A percentile compares a stretch with the other conserved stretches of the same genome.
Evolutionary conservation across 345 rosid species (phyloP).

Genomic region (Aethionema arabicum): DNA sequence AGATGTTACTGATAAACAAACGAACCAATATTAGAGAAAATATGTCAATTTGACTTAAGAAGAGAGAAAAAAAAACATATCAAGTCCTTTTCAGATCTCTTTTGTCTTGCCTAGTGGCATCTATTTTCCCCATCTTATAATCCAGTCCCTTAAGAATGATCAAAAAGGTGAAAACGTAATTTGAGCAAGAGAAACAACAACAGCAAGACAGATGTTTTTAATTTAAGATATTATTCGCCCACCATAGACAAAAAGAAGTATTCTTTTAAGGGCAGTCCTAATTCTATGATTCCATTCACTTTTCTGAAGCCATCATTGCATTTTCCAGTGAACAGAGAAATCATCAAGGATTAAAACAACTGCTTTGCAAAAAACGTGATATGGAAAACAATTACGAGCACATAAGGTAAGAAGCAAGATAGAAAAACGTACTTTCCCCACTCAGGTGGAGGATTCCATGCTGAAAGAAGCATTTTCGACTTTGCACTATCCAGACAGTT

Average conservation of each 20-base stretch:
- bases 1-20: not conserved
- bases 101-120: too few relatives aligned
- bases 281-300: not conserved
- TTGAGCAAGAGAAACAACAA: too few relatives aligned
- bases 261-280: not conserved
- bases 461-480: constrained; percentile 86
- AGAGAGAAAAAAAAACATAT: too few relatives aligned
- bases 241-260: not conserved
- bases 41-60: too few relatives aligned
- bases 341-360: not conserved
- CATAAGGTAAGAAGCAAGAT: constrained; percentile 2
- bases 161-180: too few relatives aligned
- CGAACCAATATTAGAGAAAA: too few relatives aligned
- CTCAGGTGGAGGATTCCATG: constrained; percentile 97
- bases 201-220: too few relatives aligned
- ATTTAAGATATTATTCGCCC: too few relatives aligned
- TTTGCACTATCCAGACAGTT: constrained; percentile 80
- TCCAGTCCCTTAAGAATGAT: too few relatives aligned
- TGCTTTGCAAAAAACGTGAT: not conserved
- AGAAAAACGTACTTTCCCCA: constrained; percentile 81
- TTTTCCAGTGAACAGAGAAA: constrained; percentile 18
- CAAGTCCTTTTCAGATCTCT: too few relatives aligned
- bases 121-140: too few relatives aligned
- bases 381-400: not conserved
- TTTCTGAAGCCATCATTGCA: constrained; percentile 17